Conservation (phyloP, 176 grass and related monocot genomes). For the Phoenix roebelenii region DNA sequence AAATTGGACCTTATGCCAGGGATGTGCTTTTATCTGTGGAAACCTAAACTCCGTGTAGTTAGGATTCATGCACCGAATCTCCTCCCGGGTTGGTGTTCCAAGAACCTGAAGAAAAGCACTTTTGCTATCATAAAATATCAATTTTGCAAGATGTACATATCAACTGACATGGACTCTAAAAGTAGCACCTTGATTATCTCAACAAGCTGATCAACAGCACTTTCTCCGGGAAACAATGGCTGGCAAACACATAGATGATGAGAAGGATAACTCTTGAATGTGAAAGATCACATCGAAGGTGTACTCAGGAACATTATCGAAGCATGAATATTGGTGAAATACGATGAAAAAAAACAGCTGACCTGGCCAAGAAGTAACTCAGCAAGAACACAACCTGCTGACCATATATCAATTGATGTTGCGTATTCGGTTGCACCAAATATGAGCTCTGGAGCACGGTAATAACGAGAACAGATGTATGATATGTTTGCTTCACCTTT, state of each 20-base stretch:
- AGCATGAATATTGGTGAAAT: background rate
- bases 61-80: conserved; percentile 74
- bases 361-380: conserved; percentile 18
- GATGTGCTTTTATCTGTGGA: conserved; percentile 67
- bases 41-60: conserved; percentile 68
- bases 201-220: conserved; percentile 17
- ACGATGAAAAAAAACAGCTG: too few relatives aligned
- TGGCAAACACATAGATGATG: background rate
- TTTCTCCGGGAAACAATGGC: conserved; percentile 23
- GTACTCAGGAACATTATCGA: background rate
- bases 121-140: background rate
- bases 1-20: conserved; percentile 56
- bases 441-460: conserved; percentile 14
- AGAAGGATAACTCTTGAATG: background rate
- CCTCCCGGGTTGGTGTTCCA: conserved; percentile 64
- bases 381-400: conserved; percentile 23
- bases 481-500: conserved; percentile 20
- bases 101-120: conserved; percentile 44
- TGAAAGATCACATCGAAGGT: background rate
- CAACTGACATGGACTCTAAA: background rate
- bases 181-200: conserved; percentile 19
- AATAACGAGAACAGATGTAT: conserved; percentile 19
- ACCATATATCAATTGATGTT: conserved; percentile 19
- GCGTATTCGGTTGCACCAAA: conserved; percentile 19
- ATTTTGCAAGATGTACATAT: background rate